Conservation (phyloP, 768 basidiomycete species). For the Lactifluus pinguis region DNA sequence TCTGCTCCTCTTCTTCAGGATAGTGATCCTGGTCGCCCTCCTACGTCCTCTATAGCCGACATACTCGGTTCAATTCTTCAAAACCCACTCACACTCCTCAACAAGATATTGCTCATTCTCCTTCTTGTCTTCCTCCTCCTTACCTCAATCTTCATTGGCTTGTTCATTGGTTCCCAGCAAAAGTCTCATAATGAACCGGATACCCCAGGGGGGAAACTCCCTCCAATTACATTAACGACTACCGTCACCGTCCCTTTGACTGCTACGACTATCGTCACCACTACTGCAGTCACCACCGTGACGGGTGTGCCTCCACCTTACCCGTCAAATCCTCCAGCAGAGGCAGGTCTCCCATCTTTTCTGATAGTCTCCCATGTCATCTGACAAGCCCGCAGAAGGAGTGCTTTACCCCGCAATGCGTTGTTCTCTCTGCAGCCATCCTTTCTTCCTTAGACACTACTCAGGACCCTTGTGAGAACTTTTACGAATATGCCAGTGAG, state of each 20-base stretch:
- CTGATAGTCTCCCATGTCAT: background rate
- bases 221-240: constrained; percentile 36
- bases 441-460: constrained; percentile 70
- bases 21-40: constrained; percentile 26
- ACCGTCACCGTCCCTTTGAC: constrained; percentile 30
- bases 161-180: constrained; percentile 86
- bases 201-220: constrained; percentile 30
- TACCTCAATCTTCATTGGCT: constrained; percentile 81
- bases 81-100: constrained; percentile 75
- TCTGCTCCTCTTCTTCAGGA: constrained; percentile 54
- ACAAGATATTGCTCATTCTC: constrained; percentile 71
- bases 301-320: constrained; percentile 26
- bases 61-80: constrained; percentile 50
- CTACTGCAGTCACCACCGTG: constrained; percentile 30
- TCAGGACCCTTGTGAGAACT: constrained; percentile 91
- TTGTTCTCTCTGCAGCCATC: constrained; percentile 74
- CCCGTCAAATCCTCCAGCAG: constrained; percentile 41
- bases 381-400: constrained; percentile 34
- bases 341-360: constrained; percentile 11
- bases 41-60: constrained; percentile 33
- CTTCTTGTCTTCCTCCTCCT: constrained; percentile 72
- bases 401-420: constrained; percentile 74
- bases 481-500: constrained; percentile 88
- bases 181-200: constrained; percentile 46
- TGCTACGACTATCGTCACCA: constrained; percentile 30